Evolutionary conservation across 2,329 filamentous ascomycete genomes (phyloP).

Genomic region (Verticillium dahliae): DNA sequence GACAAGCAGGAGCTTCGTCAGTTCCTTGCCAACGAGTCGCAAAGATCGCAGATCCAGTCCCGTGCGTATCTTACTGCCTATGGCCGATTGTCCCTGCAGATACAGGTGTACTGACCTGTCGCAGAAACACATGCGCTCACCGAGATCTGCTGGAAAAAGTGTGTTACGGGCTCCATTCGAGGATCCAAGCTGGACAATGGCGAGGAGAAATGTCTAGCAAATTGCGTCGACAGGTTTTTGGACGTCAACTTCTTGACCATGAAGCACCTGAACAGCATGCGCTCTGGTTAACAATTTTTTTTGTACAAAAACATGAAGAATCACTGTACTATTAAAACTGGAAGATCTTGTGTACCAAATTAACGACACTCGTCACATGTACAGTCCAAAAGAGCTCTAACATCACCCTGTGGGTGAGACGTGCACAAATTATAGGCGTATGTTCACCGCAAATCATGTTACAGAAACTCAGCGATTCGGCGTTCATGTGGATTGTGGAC

Average conservation of each 20-base stretch:
- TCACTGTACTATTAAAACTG: background rate
- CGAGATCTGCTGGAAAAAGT: conserved; percentile 92
- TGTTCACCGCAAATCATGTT: background rate
- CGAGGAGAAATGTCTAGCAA: conserved; percentile 80
- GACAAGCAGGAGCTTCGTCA: conserved; percentile 86
- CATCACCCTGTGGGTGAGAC: too few species aligned
- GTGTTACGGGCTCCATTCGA: conserved; percentile 69
- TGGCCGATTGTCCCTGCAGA: too few species aligned
- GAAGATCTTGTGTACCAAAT: background rate
- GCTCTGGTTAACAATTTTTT: conserved; percentile 14
- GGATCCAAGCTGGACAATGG: conserved; percentile 63
- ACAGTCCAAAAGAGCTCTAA: too few species aligned
- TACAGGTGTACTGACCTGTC: conserved; percentile 1
- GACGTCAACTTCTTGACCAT: conserved; percentile 83
- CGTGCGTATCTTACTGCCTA: conserved; percentile 33
- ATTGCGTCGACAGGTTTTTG: conserved; percentile 91
- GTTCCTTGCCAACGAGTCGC: conserved; percentile 76
- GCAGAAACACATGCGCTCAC: conserved; percentile 49
- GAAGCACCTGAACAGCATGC: conserved; percentile 67
- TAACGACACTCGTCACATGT: too few species aligned
- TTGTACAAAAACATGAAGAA: background rate
- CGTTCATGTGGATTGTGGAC: conserved; percentile 1
- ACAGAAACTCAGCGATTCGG: background rate
- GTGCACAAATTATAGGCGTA: background rate
- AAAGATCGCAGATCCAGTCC: conserved; percentile 64